Evolutionary conservation across 331 rosid genomes (phyloP).

Genomic region (Quercus phellos): DNA sequence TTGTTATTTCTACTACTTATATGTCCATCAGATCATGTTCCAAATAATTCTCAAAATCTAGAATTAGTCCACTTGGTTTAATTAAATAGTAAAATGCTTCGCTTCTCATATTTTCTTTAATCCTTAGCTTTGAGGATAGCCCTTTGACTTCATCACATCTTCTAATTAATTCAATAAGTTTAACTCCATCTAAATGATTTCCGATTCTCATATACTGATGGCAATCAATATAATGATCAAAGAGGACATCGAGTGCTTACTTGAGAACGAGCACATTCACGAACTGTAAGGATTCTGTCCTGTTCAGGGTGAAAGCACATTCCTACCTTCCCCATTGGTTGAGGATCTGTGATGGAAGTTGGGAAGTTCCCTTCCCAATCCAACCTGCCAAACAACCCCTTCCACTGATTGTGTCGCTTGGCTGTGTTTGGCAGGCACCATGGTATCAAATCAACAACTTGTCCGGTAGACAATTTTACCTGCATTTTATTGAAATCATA

Average conservation of each 20-base stretch:
- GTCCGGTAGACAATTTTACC: constrained; percentile 71
- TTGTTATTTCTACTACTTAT: not conserved
- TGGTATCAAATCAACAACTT: constrained; percentile 80
- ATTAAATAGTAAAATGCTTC: not conserved
- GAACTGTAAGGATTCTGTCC: constrained; percentile 84
- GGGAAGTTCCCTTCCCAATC: constrained; percentile 98
- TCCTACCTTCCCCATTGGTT: constrained; percentile 98
- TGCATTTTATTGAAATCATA: constrained; percentile 23
- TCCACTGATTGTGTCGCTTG: constrained; percentile 93
- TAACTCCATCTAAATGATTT: not conserved
- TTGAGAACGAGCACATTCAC: constrained; percentile 98
- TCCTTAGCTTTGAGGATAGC: not conserved
- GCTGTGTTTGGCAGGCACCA: constrained; percentile 99
- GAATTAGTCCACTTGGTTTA: not conserved
- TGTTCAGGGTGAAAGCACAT: constrained; percentile 98
- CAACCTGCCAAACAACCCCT: constrained; percentile 90
- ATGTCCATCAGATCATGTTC: not conserved
- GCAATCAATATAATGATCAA: not conserved
- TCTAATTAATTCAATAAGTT: not conserved
- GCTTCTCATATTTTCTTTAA: not conserved
- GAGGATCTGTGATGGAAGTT: constrained; percentile 92
- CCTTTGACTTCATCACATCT: not conserved
- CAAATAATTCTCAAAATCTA: not conserved
- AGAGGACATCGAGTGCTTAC: constrained; percentile 38
- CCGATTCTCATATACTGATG: not conserved